A percentile compares a stretch with the other conserved stretches of the same genome.
Conservation (phyloP, 1,284 basidiomycete genomes). For the Cystobasidiaceae sp. region DNA sequence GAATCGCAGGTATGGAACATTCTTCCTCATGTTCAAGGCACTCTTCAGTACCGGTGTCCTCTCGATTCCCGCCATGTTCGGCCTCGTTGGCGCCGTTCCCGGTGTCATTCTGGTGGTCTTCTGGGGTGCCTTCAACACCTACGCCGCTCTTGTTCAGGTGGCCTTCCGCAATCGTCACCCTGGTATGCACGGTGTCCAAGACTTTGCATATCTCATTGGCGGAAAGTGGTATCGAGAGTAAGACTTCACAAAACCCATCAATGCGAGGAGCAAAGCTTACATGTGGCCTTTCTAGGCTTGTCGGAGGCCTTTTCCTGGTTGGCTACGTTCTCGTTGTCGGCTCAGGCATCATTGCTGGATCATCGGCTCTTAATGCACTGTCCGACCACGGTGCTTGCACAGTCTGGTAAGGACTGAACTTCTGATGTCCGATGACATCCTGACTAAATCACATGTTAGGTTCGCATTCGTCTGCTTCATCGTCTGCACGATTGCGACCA, state of each 20-base stretch:
- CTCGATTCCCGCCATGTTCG: constrained; percentile 17
- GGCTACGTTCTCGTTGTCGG: background rate
- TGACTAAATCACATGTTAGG: background rate
- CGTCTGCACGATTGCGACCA: constrained; percentile 3
- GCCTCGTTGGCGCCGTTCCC: constrained; percentile 2
- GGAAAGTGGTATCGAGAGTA: constrained; percentile 21
- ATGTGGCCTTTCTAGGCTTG: background rate
- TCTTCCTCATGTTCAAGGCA: constrained; percentile 27
- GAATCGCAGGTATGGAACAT: background rate
- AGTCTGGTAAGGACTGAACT: constrained; percentile 52
- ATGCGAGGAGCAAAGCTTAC: background rate
- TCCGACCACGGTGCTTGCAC: constrained; percentile 56
- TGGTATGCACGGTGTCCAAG: constrained; percentile 25
- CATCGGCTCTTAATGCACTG: constrained; percentile 55
- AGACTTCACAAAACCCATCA: background rate
- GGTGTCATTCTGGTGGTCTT: background rate
- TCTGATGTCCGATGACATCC: background rate
- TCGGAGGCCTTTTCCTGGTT: background rate
- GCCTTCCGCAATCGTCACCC: constrained; percentile 17
- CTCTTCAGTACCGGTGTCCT: constrained; percentile 16
- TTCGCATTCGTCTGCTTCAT: constrained; percentile 18
- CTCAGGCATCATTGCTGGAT: constrained; percentile 40
- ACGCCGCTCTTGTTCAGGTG: constrained; percentile 2
- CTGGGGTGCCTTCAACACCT: constrained; percentile 10
- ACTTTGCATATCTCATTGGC: constrained; percentile 21